Base-by-base conservation (phyloP, 345 rosid species). In the Ailanthus altissimus region DNA sequence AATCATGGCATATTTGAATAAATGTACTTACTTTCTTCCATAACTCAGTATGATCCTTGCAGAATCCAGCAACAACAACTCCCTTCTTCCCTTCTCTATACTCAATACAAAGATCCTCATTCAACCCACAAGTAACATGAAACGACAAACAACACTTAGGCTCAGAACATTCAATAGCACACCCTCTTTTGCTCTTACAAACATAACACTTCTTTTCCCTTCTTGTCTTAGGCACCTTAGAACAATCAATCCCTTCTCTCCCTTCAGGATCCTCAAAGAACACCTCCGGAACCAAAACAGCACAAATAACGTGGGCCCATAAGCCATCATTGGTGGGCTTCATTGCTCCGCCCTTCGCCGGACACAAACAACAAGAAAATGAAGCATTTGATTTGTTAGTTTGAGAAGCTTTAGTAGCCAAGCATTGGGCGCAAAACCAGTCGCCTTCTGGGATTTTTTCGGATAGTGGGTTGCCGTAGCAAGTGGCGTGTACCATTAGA, bases 281-380 rank as follows among this genome's bases (percentile, higher is more conserved):
- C 60, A 92, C 98, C 79, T 93, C 98, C 0, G 99, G 99, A 12
- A 96, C 93, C 40, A 89, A 85, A 74, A 93, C 77, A 0, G 98
- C 89, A 28, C 99, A 95, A 6, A 92, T 90, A 2, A 93, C 75
- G 36, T 95, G 99, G 5, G 97, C 97, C 98, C 98, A 95, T 18
- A 77, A 49, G 13, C 91, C 93, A 63, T 89, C 84, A 0, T 54
- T 67, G 0, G 98, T 91, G 8, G 85, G 85, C 40, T 92, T 92
- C 89, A 92, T 40, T 9, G 94, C 94, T 0, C 97, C 97, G 6
- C 82, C 89, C 32, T 78, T 82, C 26, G 67, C 65, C 2, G 92
- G 88, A 81, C 97, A 92, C 58, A 94, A 72, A 65, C 97, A 88
- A 79, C 98, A 92, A 57, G 91, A 81, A 5, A 80, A 72, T 12